Conservation (phyloP, 1,139 yeast genomes). For the Yamadazyma songkhlaensis region DNA sequence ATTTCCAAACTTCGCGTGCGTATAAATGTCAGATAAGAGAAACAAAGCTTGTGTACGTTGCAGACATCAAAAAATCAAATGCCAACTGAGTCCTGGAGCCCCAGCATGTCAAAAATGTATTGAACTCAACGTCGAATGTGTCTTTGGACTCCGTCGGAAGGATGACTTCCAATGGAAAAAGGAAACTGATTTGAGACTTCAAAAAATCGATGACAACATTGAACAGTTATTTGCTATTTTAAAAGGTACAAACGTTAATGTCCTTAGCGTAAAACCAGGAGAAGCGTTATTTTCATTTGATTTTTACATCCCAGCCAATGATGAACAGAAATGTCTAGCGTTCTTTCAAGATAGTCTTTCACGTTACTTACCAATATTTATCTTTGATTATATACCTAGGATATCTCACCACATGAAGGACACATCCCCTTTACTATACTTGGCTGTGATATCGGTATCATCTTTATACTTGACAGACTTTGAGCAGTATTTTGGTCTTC, state of each 20-base stretch:
- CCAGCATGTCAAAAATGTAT: conserved; percentile 2
- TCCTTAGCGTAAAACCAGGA: neutral
- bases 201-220: neutral
- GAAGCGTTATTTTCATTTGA: neutral
- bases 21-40: neutral
- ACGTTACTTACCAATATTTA: conserved; percentile 9
- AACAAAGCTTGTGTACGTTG: conserved; percentile 8
- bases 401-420: conserved; percentile 3
- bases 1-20: too few relatives aligned
- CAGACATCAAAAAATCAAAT: conserved; percentile 6
- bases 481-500: conserved; percentile 1
- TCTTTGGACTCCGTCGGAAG: neutral
- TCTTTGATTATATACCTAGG: conserved; percentile 9
- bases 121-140: neutral
- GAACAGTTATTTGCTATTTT: conserved; percentile 1
- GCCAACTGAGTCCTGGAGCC: neutral
- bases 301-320: conserved; percentile 1
- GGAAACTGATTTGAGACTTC: conserved; percentile 1
- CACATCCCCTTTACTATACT: conserved; percentile 3
- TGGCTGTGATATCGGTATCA: conserved; percentile 7
- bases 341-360: conserved; percentile 7
- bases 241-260: neutral
- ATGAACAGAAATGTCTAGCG: conserved; percentile 1
- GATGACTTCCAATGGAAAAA: conserved; percentile 5
- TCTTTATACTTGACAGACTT: conserved; percentile 6